These are phyloP conservation scores for Brassica incana DNA, from an alignment of 345 rosid genomes.

Conservation along the genomic window DNA sequence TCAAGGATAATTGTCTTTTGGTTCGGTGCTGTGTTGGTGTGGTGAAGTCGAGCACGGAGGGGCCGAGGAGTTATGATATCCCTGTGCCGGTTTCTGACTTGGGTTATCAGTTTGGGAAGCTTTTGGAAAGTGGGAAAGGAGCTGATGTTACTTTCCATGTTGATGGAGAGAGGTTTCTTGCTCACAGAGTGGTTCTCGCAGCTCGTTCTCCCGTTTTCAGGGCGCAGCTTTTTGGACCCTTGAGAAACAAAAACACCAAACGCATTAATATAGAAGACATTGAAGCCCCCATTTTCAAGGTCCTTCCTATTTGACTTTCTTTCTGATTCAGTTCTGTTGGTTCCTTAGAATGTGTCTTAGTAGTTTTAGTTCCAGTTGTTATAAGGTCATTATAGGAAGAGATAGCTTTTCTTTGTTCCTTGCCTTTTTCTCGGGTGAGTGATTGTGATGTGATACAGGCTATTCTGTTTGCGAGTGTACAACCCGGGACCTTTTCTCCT, in stretches of 20 bases:
- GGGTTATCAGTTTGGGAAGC: conserved; percentile 57
- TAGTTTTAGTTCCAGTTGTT: background rate
- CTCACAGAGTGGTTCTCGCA: conserved; percentile 74
- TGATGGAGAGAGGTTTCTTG: conserved; percentile 62
- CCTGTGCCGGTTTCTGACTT: conserved; percentile 60
- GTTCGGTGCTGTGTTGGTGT: conserved; percentile 75
- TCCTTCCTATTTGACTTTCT: conserved; percentile 20
- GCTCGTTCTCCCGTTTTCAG: conserved; percentile 79
- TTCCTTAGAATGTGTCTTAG: background rate
- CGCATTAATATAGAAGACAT: conserved; percentile 61
- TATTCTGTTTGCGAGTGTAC: conserved; percentile 44
- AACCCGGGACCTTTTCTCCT: conserved; percentile 53
- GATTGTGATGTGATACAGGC: conserved; percentile 69
- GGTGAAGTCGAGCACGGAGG: conserved; percentile 71
- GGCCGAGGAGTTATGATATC: conserved; percentile 62
- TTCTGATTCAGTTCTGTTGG: background rate
- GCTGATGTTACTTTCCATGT: conserved; percentile 60
- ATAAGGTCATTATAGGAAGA: conserved; percentile 34
- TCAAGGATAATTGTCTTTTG: conserved; percentile 67
- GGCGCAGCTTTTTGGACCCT: conserved; percentile 81
- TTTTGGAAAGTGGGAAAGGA: conserved; percentile 59
- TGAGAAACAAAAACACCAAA: conserved; percentile 53
- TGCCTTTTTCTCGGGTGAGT: conserved; percentile 48
- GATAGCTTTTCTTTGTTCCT: conserved; percentile 47
- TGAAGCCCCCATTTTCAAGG: conserved; percentile 71